A percentile compares a stretch with the other conserved stretches of the same genome.
These are phyloP conservation scores for Exophiala oligosperma DNA, from an alignment of 2,329 filamentous ascomycete species.

Conservation along the genomic window DNA sequence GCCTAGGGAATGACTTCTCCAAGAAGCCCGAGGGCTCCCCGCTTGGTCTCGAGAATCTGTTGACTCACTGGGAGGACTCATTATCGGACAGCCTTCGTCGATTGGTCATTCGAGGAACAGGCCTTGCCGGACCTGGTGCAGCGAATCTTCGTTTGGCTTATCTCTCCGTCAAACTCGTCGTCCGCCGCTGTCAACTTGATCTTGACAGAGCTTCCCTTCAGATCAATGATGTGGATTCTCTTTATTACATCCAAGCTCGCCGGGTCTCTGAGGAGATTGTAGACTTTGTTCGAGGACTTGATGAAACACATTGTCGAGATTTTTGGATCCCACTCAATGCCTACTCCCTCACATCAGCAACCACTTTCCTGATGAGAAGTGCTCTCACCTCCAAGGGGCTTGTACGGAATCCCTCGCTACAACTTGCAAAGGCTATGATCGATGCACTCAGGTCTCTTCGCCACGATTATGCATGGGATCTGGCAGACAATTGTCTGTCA, in stretches of 20 bases:
- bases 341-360: constrained; percentile 51
- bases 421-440: constrained; percentile 47
- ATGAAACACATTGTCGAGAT: constrained; percentile 45
- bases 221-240: constrained; percentile 14
- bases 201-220: constrained; percentile 32
- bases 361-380: constrained; percentile 53
- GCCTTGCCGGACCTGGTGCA: constrained; percentile 44
- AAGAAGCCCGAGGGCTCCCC: constrained; percentile 17
- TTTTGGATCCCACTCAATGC: constrained; percentile 54
- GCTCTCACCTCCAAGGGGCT: constrained; percentile 35
- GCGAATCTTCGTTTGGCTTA: constrained; percentile 56
- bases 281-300: constrained; percentile 48
- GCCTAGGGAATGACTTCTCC: constrained; percentile 34
- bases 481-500: constrained; percentile 52
- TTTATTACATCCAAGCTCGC: constrained; percentile 34
- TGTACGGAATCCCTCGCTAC: constrained; percentile 41
- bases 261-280: constrained; percentile 53
- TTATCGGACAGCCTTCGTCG: constrained; percentile 34
- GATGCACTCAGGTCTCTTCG: constrained; percentile 42
- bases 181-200: constrained; percentile 51
- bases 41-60: constrained; percentile 38
- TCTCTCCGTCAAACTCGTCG: constrained; percentile 49
- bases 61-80: constrained; percentile 49
- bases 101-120: constrained; percentile 41
- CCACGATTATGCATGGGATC: constrained; percentile 47